Percentiles rank a stretch among this genome's conserved stretches.
Conservation (phyloP, 2,329 filamentous ascomycete genomes). For the Teratosphaeriaceae sp. region DNA sequence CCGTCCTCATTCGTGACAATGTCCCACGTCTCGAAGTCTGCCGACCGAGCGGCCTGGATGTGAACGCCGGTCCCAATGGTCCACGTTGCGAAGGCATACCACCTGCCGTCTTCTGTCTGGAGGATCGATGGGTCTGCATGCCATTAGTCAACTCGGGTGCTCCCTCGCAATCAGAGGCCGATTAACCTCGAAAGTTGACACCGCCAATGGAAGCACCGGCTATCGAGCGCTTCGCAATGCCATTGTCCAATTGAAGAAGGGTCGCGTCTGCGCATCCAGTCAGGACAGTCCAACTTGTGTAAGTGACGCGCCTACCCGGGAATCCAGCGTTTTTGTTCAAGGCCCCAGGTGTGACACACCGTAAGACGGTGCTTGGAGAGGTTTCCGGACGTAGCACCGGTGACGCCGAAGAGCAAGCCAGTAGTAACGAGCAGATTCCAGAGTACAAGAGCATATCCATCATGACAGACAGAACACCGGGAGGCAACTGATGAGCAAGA, state of each 20-base stretch:
- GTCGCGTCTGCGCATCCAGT: neutral
- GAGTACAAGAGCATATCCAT: no score
- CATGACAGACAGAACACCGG: no score
- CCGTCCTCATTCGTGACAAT: conserved; percentile 35
- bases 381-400: no score
- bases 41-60: conserved; percentile 48
- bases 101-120: conserved; percentile 39
- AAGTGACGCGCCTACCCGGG: no score
- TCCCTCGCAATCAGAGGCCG: neutral
- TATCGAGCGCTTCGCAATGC: neutral
- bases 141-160: neutral
- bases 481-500: no score
- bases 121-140: conserved; percentile 45
- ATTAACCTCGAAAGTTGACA: conserved; percentile 41
- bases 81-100: conserved; percentile 48
- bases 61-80: conserved; percentile 40
- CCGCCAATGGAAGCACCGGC: conserved; percentile 11
- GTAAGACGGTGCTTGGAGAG: no score
- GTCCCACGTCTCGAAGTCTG: conserved; percentile 43
- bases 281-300: no score
- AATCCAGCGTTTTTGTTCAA: no score
- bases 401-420: no score
- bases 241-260: neutral
- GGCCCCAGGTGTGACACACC: no score
- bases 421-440: no score